These are phyloP conservation scores for Umbelopsis vinacea DNA, from an alignment of 192 early-diverging fungal species.

Conservation along the genomic window DNA sequence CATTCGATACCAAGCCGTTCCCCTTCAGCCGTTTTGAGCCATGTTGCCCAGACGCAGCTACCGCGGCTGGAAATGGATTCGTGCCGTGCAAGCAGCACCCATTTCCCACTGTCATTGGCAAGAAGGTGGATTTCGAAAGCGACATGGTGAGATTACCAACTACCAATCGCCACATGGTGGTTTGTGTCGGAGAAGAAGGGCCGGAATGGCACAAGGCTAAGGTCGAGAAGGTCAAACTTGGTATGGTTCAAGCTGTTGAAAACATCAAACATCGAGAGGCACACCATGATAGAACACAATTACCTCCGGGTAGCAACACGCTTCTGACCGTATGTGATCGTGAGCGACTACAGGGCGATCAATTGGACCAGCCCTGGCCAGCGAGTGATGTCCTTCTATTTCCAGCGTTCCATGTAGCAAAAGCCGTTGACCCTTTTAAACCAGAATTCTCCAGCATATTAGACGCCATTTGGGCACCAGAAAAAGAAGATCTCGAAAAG, in stretches of 20 bases:
- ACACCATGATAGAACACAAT: not conserved
- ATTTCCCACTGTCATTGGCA: constrained; percentile 36
- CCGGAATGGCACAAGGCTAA: constrained; percentile 41
- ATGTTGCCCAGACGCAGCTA: constrained; percentile 27
- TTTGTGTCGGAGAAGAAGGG: constrained; percentile 36
- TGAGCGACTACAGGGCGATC: not conserved
- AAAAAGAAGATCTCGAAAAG: not conserved
- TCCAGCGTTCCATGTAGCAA: constrained; percentile 32
- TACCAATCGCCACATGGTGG: constrained; percentile 35
- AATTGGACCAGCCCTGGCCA: constrained; percentile 5
- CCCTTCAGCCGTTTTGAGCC: constrained; percentile 41
- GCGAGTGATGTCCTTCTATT: constrained; percentile 36
- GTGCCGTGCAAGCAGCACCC: constrained; percentile 38
- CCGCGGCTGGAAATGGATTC: constrained; percentile 28
- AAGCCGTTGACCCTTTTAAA: constrained; percentile 11
- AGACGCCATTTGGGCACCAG: constrained; percentile 26
- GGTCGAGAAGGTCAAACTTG: constrained; percentile 34
- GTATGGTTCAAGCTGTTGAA: constrained; percentile 12
- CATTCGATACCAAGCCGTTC: constrained; percentile 37
- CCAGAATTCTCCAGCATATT: constrained; percentile 14
- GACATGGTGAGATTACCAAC: constrained; percentile 23
- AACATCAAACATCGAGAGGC: not conserved
- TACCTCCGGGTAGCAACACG: constrained; percentile 3
- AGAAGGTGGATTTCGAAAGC: constrained; percentile 33
- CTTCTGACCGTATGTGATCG: constrained; percentile 9